Evolutionary conservation across 768 basidiomycete genomes (phyloP), one percentile per base, ranked within the genome.

Genomic region (Tricholoma matsutake): DNA sequence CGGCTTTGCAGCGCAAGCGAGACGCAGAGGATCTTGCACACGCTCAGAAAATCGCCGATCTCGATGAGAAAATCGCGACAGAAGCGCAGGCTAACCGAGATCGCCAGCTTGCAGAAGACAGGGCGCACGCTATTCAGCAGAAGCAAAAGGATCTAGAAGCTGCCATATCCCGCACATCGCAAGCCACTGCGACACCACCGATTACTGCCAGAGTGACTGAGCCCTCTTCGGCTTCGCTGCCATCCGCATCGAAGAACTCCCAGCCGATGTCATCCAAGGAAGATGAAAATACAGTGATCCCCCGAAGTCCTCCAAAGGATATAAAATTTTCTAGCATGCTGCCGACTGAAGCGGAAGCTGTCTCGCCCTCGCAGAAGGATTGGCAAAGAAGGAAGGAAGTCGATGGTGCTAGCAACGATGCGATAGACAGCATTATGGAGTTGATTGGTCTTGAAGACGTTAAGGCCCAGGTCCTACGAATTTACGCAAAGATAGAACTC

Each of bases 401-500:
- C 0, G 80, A 85, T 20, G 86, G 87, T 3, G 81, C 71, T 1
- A 71, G 65, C 22, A 86, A 86, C 59, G 67, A 69, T 5, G 73
- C 81, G n/a, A 81, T 91, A 22, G 88, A 90, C 63, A 74, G 77
- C 2, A 80, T 88, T 63, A 90, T 90, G 88, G 80, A 70, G 3
- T 83, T 91, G 85, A 86, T 79, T 1, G 88, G 88, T 2, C 77
- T 91, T 4, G 88, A 89, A 66, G 73, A 79, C 1, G 87, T 91
- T 59, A 91, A 90, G 69, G 61, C 61, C 6, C 75, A 87, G 61
- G 76, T 89, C 10, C 76, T 91, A n/a, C 64, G 67, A 1, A 84
- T 89, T 62, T 83, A 86, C 61, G 81, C 73, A 11, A 85, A 82
- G 64, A 81, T 91, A 9, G 86, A 88, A 18, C 72, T 77, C 0